Conservation (phyloP, 176 grass and related monocot genomes). For the Microstegium vimineum region DNA sequence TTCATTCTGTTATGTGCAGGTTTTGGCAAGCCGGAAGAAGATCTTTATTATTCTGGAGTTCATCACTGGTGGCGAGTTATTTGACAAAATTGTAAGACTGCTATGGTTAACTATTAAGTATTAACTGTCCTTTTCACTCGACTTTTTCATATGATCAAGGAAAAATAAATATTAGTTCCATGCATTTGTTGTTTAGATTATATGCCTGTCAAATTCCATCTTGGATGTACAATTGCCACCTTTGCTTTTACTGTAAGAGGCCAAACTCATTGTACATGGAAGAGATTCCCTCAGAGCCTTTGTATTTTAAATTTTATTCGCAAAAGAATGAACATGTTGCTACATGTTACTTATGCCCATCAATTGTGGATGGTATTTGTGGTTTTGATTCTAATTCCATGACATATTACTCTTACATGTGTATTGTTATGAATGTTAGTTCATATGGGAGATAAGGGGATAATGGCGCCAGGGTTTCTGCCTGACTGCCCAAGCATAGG, state of each 20-base stretch:
- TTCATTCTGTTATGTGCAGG: conserved; percentile 62
- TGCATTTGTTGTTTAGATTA: neutral
- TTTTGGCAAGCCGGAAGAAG: conserved; percentile 93
- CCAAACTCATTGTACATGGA: neutral
- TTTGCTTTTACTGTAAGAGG: neutral
- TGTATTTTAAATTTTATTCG: neutral
- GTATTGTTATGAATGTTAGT: too few relatives aligned
- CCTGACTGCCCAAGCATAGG: too few relatives aligned
- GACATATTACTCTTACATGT: too few relatives aligned
- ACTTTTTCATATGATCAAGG: conserved; percentile 14
- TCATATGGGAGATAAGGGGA: too few relatives aligned
- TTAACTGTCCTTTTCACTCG: conserved; percentile 18
- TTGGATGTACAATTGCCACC: neutral
- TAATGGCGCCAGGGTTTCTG: too few relatives aligned
- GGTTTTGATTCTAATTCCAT: neutral
- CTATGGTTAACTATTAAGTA: conserved; percentile 24
- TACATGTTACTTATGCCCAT: neutral
- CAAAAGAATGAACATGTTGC: neutral
- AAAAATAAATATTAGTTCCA: conserved; percentile 21
- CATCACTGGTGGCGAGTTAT: conserved; percentile 93
- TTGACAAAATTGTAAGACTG: conserved; percentile 91
- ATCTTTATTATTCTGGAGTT: conserved; percentile 99
- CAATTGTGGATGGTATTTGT: neutral
- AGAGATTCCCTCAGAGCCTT: neutral
- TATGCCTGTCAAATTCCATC: neutral